phyloP scores from a whole-genome alignment of 2,329 filamentous ascomycete species.

The Hypoxylon sp. region DNA sequence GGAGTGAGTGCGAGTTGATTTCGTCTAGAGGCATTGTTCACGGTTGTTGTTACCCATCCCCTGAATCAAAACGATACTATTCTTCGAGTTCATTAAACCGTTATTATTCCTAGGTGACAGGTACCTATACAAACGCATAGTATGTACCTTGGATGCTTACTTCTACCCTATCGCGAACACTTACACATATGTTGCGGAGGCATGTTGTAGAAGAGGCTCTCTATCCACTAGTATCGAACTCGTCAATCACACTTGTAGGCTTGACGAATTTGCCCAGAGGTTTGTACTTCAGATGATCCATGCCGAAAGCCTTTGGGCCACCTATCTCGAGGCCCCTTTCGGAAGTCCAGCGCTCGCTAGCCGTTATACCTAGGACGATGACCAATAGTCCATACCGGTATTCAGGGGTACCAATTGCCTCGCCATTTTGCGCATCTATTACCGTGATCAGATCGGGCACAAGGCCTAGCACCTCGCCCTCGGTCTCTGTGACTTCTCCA shows the following conservation, averaged over 20 bases:
- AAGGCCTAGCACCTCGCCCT: conserved; percentile 61
- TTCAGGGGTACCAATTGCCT: conserved; percentile 70
- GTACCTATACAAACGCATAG: neutral
- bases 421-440: conserved; percentile 69
- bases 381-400: conserved; percentile 69
- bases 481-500: conserved; percentile 55
- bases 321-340: conserved; percentile 65
- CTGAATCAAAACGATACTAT: neutral
- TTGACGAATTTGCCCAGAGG: conserved; percentile 64
- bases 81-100: neutral
- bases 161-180: neutral
- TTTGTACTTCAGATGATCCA: conserved; percentile 63
- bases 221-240: conserved; percentile 55
- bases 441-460: conserved; percentile 71
- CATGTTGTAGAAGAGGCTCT: neutral
- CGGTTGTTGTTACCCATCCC: neutral
- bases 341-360: conserved; percentile 62
- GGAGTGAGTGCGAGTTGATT: neutral
- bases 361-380: conserved; percentile 63
- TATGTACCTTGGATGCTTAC: neutral
- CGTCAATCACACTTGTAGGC: conserved; percentile 68
- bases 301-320: conserved; percentile 65
- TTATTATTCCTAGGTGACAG: neutral
- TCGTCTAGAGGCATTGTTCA: neutral
- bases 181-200: neutral